Conservation (phyloP, 83 land plant species). For the Diphasiastrum complanatum region DNA sequence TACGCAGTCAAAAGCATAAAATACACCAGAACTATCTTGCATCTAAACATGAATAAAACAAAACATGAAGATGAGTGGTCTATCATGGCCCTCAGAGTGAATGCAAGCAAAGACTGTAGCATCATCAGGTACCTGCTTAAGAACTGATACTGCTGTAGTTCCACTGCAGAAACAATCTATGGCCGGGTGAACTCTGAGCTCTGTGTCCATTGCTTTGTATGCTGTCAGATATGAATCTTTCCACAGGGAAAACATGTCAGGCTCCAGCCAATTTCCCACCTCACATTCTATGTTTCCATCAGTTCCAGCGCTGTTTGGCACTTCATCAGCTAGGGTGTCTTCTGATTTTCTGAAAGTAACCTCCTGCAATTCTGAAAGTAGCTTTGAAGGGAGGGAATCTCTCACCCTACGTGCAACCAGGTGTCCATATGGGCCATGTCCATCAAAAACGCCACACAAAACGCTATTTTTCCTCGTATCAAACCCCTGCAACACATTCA, state of each 20-base stretch:
- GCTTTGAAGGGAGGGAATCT: conserved; percentile 15
- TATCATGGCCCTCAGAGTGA: too few species aligned
- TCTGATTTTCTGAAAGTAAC: not conserved
- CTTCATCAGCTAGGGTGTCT: not conserved
- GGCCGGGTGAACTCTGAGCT: conserved; percentile 35
- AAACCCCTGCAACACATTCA: not conserved
- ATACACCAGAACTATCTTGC: not conserved
- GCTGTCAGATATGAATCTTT: conserved; percentile 43
- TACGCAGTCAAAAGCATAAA: not conserved
- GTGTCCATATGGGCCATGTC: conserved; percentile 27
- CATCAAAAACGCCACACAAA: conserved; percentile 26
- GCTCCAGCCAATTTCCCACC: conserved; percentile 30
- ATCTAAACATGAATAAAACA: too few species aligned
- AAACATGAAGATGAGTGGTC: too few species aligned
- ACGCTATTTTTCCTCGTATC: not conserved
- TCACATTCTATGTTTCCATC: not conserved
- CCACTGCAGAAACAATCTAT: conserved; percentile 52
- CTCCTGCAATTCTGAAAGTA: not conserved
- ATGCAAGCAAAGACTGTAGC: not conserved
- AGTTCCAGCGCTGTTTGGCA: not conserved
- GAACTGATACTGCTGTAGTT: conserved; percentile 43
- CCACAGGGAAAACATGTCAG: conserved; percentile 38
- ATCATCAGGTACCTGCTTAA: conserved; percentile 37
- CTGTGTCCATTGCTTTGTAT: conserved; percentile 23
- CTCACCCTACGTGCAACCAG: conserved; percentile 18